Percentiles rank a stretch among this genome's conserved stretches.
These are phyloP conservation scores for Venturia oleaginea DNA, from an alignment of 2,329 filamentous ascomycete genomes.

Conservation along the genomic window DNA sequence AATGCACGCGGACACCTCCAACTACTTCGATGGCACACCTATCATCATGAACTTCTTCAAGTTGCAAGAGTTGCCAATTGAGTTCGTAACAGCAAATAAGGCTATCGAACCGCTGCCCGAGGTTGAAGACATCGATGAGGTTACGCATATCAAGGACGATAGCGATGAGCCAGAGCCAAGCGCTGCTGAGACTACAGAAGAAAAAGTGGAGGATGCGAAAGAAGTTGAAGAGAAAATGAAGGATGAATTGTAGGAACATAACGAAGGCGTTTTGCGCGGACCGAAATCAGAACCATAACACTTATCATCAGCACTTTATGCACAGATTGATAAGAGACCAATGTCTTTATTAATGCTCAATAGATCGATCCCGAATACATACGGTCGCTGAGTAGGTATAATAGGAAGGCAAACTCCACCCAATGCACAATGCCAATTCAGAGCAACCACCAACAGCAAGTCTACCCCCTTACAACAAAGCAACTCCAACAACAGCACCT, in stretches of 20 bases:
- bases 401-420: constrained; percentile 1
- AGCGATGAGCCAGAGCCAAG: background rate
- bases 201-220: background rate
- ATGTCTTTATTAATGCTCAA: background rate
- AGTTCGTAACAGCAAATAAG: background rate
- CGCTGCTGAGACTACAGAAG: background rate
- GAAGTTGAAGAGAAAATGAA: background rate
- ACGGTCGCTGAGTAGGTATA: background rate
- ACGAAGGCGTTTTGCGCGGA: background rate
- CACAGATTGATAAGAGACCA: background rate
- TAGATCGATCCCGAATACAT: background rate
- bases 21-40: constrained; percentile 3
- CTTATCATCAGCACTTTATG: background rate
- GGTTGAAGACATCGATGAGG: background rate
- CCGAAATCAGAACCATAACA: background rate
- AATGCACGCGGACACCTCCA: background rate
- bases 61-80: constrained; percentile 6
- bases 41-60: constrained; percentile 9
- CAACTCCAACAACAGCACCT: constrained; percentile 4
- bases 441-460: background rate
- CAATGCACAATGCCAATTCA: background rate
- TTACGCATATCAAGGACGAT: background rate
- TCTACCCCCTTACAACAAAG: background rate
- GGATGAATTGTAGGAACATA: background rate
- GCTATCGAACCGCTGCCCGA: background rate